Evolutionary conservation across 2,329 filamentous ascomycete species (phyloP).

Genomic region (Waltergamsia citrina): DNA sequence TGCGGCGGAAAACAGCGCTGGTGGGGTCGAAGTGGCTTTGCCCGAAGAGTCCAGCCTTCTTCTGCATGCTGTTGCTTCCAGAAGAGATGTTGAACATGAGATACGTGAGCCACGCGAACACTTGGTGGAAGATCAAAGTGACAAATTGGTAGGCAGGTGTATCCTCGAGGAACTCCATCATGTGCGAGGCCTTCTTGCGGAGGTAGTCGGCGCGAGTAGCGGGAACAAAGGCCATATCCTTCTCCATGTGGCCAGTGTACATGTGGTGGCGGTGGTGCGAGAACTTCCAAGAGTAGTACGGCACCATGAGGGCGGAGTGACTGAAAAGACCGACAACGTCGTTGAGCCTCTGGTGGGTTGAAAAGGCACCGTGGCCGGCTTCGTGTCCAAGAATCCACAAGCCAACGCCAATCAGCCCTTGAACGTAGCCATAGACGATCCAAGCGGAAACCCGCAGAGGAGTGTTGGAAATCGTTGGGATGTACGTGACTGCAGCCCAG

Average conservation of each 20-base stretch:
- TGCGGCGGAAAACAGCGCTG: constrained; percentile 49
- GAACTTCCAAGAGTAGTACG: constrained; percentile 67
- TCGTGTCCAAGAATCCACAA: constrained; percentile 66
- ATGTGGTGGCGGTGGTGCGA: constrained; percentile 62
- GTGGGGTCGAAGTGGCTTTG: constrained; percentile 51
- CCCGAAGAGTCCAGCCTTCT: constrained; percentile 19
- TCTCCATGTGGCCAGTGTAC: constrained; percentile 57
- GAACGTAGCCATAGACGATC: constrained; percentile 50
- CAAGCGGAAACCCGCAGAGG: constrained; percentile 37
- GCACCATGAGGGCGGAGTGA: constrained; percentile 58
- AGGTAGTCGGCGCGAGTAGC: constrained; percentile 27
- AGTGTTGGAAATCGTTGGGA: constrained; percentile 36
- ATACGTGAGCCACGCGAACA: constrained; percentile 56
- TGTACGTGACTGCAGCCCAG: constrained; percentile 42
- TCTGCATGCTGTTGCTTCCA: constrained; percentile 37
- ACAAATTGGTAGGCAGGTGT: constrained; percentile 46
- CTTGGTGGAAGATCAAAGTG: constrained; percentile 50
- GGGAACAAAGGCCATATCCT: constrained; percentile 58
- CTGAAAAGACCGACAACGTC: constrained; percentile 52
- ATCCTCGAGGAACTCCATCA: constrained; percentile 39
- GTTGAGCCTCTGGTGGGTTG: constrained; percentile 45
- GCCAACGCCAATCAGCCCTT: constrained; percentile 58
- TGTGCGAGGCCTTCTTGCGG: constrained; percentile 24
- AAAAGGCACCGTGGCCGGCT: constrained; percentile 61
- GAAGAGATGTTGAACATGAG: constrained; percentile 49